Evolutionary conservation across 164 flowering plant species (phyloP).

Genomic region (Litsea cubeba): DNA sequence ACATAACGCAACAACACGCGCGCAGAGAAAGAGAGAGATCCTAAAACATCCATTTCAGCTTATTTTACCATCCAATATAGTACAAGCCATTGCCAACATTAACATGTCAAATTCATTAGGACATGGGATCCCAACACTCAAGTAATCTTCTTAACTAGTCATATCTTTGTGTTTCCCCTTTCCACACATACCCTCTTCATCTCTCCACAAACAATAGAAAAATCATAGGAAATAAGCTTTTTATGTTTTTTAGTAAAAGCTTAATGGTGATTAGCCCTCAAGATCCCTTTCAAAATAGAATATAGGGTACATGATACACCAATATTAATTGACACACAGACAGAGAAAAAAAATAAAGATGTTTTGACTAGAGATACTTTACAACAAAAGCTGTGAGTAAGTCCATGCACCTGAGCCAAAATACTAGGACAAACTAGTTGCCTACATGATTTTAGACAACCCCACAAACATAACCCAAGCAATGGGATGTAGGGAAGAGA

Average conservation of each 20-base stretch:
- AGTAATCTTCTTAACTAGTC: not conserved
- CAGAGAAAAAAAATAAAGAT: not conserved
- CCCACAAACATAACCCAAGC: not conserved
- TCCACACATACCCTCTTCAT: not conserved
- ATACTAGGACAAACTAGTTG: not conserved
- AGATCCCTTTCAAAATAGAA: constrained; percentile 3
- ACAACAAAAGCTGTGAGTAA: not conserved
- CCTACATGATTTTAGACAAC: not conserved
- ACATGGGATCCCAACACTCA: not conserved
- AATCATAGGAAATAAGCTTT: not conserved
- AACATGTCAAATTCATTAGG: not conserved
- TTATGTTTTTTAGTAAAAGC: not conserved
- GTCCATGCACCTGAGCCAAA: not conserved
- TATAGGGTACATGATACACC: not conserved
- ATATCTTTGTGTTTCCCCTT: not conserved
- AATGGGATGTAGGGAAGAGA: not conserved
- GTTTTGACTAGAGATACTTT: not conserved
- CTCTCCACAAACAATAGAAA: not conserved
- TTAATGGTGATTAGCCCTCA: not conserved
- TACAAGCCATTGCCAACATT: not conserved
- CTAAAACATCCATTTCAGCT: not conserved
- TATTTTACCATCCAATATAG: not conserved
- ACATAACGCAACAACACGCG: too few species aligned
- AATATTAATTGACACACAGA: not conserved
- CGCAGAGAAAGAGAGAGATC: too few species aligned